phyloP scores from a whole-genome alignment of 2,329 filamentous ascomycete genomes.

The Boeremia lycopersici region DNA sequence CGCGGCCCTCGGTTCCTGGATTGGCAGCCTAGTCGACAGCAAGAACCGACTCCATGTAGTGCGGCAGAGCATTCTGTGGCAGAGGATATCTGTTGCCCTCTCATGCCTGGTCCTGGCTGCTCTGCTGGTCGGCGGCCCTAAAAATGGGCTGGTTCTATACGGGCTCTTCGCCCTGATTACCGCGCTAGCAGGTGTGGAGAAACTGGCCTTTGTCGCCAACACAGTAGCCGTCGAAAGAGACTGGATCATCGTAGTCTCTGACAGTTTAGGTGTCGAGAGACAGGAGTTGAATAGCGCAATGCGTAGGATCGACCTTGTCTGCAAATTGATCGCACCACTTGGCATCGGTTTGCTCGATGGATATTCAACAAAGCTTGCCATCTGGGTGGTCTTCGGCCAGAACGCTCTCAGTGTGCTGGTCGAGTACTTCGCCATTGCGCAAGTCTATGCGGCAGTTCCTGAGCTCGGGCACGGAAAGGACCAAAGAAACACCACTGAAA shows the following conservation, averaged over 20 bases:
- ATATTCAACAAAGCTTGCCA: constrained; percentile 56
- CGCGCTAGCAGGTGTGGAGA: constrained; percentile 70
- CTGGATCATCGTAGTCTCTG: constrained; percentile 65
- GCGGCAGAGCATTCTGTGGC: constrained; percentile 49
- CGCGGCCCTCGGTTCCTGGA: constrained; percentile 61
- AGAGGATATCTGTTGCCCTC: constrained; percentile 39
- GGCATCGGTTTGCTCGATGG: constrained; percentile 57
- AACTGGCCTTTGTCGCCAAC: constrained; percentile 68
- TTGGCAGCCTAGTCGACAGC: constrained; percentile 66
- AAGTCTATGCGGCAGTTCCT: constrained; percentile 46
- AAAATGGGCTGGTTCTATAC: constrained; percentile 32
- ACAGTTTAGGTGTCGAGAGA: constrained; percentile 35
- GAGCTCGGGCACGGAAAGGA: constrained; percentile 27
- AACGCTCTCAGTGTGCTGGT: constrained; percentile 55
- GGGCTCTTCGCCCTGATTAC: constrained; percentile 45
- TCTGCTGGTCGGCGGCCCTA: constrained; percentile 20
- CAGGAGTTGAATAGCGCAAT: constrained; percentile 62
- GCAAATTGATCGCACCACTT: constrained; percentile 63
- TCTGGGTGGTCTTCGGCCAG: constrained; percentile 57
- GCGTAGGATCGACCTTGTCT: constrained; percentile 64
- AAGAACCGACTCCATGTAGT: constrained; percentile 50
- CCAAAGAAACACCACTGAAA: constrained; percentile 12
- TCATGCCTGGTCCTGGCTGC: constrained; percentile 39
- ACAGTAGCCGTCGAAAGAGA: constrained; percentile 73
- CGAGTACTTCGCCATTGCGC: constrained; percentile 62